phyloP scores from a whole-genome alignment of 1,284 basidiomycete species.

The Afroboletus lepidellus region DNA sequence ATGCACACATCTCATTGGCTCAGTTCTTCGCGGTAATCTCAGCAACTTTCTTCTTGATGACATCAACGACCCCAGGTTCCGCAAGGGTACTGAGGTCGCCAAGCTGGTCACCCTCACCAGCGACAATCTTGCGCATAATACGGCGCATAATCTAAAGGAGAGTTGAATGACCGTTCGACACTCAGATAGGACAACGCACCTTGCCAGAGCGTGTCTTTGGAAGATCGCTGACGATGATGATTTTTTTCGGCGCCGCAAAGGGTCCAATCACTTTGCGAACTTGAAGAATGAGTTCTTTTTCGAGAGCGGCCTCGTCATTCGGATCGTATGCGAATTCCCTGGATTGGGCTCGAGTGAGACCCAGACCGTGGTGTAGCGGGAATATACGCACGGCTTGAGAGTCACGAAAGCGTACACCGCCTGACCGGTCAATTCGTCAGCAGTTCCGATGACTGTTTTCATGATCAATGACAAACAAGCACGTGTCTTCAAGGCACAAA shows the following conservation, averaged over 20 bases:
- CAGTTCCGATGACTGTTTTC: slow-evolving; percentile 73
- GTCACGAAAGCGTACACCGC: slow-evolving; percentile 87
- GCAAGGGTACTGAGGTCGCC: slow-evolving; percentile 91
- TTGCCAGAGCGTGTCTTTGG: slow-evolving; percentile 98
- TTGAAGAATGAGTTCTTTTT: slow-evolving; percentile 90
- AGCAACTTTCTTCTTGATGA: slow-evolving; percentile 76
- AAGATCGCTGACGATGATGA: slow-evolving; percentile 83
- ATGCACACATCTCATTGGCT: not conserved
- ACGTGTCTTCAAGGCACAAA: slow-evolving; percentile 25
- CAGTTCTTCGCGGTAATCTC: slow-evolving; percentile 26
- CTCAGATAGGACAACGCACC: slow-evolving; percentile 42
- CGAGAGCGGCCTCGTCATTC: slow-evolving; percentile 66
- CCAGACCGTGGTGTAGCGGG: not conserved
- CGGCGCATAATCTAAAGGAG: slow-evolving; percentile 80
- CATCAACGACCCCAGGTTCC: slow-evolving; percentile 80
- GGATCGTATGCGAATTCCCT: slow-evolving; percentile 82
- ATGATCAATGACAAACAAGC: slow-evolving; percentile 1
- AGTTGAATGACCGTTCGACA: not conserved
- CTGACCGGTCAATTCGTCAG: slow-evolving; percentile 87
- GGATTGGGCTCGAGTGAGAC: not conserved
- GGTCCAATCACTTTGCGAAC: slow-evolving; percentile 96
- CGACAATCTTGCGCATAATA: slow-evolving; percentile 93
- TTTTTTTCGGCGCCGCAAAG: slow-evolving; percentile 93
- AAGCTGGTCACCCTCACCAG: slow-evolving; percentile 90
- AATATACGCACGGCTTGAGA: slow-evolving; percentile 63